Evolutionary conservation across 768 basidiomycete genomes (phyloP), one percentile per base, ranked within the genome.

Genomic region (Naganishia vaughanmartiniae): DNA sequence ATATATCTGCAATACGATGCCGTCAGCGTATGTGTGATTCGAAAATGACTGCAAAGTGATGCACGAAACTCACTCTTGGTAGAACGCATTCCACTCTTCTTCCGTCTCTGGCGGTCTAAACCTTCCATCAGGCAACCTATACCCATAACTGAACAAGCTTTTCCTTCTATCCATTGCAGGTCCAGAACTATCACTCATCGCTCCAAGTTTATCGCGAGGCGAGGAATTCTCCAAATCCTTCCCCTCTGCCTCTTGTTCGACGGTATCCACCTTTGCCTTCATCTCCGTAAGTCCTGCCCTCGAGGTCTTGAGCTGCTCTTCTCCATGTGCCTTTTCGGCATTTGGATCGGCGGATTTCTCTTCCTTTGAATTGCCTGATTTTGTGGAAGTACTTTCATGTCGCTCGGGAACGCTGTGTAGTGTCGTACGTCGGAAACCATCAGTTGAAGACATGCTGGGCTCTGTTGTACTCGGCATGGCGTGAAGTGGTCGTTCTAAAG

Each of bases 41-140:
- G 6, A 26, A 34, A n/a, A 21, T 10, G 36, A 15, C 3, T 46
- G 24, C 12, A 63, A 63, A 26, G 42, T 12, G 6, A 26, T 6
- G 6, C n/a, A 26, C 14, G 24, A 45, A 15, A 63, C 60, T 34
- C 26, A 63, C 60, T 63, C 60, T 42, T 63, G 60, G 60, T 63
- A 63, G 39, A 63, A 63, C 33, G 60, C 60, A 63, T 45, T 63
- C 60, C 60, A 63, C 33, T 63, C 60, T 26, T 63, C 60, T 45
- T 63, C 42, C 24, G 39, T 63, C 33, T 63, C 39, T 5, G 60
- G 60, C n/a, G 60, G 60, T 63, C 60, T 39, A 28, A 42, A 46
- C 60, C 42, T 14, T 28, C 60, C 60, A 63, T 63, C 60, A 12
- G n/a, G n/a, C 10, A 63, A 17, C 39, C 39, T n/a, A 15, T 26